Evolutionary conservation across 805 yeast genomes (phyloP).

Genomic region (Kuraishia molischiana): DNA sequence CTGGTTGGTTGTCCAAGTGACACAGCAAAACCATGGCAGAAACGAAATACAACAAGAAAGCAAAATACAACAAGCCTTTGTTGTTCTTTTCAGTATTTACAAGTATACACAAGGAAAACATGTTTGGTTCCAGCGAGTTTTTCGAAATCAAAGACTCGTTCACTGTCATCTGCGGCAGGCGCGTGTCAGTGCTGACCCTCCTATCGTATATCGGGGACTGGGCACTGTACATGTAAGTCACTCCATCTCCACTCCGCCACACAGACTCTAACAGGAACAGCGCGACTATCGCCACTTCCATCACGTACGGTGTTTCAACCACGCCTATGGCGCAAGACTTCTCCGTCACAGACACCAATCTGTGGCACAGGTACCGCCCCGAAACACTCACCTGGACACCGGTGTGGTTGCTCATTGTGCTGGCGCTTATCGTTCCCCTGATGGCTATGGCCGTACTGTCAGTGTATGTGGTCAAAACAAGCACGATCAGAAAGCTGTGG

Average conservation of each 20-base stretch:
- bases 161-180: conserved; percentile 12
- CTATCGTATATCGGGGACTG: conserved; percentile 22
- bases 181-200: conserved; percentile 18
- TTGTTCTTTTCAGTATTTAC: too few relatives aligned
- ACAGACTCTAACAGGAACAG: conserved; percentile 1
- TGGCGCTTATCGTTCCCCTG: conserved; percentile 23
- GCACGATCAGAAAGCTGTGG: conserved; percentile 23
- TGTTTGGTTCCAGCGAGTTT: too few relatives aligned
- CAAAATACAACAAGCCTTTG: too few relatives aligned
- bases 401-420: conserved; percentile 17
- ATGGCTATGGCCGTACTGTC: conserved; percentile 15
- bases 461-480: conserved; percentile 10
- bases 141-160: conserved; percentile 14
- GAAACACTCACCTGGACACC: conserved; percentile 25
- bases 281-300: conserved; percentile 12
- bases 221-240: conserved; percentile 11
- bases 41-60: too few relatives aligned
- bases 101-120: too few relatives aligned
- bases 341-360: conserved; percentile 19
- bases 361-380: conserved; percentile 24
- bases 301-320: conserved; percentile 21
- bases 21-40: too few relatives aligned
- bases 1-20: too few relatives aligned
- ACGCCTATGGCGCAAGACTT: conserved; percentile 32
- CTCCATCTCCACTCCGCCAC: neutral